phyloP scores from a whole-genome alignment of 1,284 basidiomycete genomes.

The Chiua sp. region DNA sequence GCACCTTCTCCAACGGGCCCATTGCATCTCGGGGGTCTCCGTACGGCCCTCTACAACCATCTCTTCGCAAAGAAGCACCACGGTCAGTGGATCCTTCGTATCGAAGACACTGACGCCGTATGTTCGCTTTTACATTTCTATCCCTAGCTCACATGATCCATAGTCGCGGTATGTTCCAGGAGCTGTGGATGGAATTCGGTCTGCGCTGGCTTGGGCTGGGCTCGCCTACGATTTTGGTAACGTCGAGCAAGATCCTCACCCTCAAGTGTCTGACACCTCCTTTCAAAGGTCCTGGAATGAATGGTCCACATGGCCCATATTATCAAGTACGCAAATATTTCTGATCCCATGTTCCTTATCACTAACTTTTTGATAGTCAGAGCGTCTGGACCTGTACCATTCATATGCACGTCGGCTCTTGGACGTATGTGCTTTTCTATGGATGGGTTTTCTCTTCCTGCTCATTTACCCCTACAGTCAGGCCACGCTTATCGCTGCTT shows the following conservation, averaged over 20 bases:
- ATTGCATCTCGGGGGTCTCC: constrained; percentile 94
- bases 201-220: constrained; percentile 91
- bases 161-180: constrained; percentile 86
- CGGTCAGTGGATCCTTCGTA: constrained; percentile 90
- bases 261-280: not conserved
- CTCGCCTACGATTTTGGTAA: constrained; percentile 90
- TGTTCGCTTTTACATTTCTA: not conserved
- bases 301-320: constrained; percentile 80
- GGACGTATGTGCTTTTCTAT: constrained; percentile 50
- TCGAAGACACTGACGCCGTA: constrained; percentile 90
- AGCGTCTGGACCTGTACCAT: constrained; percentile 87
- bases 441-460: not conserved
- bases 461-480: constrained; percentile 48
- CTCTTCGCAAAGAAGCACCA: constrained; percentile 81
- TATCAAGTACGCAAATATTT: constrained; percentile 62
- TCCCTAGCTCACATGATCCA: constrained; percentile 3
- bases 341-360: not conserved
- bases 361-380: constrained; percentile 61
- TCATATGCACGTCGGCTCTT: constrained; percentile 77
- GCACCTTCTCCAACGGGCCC: constrained; percentile 97
- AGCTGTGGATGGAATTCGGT: constrained; percentile 81
- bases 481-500: constrained; percentile 96
- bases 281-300: constrained; percentile 73
- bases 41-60: constrained; percentile 96
- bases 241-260: constrained; percentile 14